Conservation (phyloP, 768 basidiomycete genomes). For the Pleurotus sapidus region DNA sequence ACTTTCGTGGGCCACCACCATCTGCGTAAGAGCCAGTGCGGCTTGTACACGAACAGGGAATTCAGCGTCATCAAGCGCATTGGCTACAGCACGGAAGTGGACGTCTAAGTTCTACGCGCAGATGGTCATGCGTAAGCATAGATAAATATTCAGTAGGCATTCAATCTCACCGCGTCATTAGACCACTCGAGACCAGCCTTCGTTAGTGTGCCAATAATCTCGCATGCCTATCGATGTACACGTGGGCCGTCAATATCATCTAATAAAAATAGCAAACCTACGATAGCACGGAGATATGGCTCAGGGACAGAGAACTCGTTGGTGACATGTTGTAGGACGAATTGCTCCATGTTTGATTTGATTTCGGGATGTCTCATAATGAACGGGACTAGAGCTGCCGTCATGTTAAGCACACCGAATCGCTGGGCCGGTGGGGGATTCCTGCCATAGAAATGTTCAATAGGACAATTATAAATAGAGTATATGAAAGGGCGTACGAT, state of each 20-base stretch:
- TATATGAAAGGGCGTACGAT: conserved; percentile 41
- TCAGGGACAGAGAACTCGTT: conserved; percentile 67
- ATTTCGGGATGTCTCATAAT: conserved; percentile 86
- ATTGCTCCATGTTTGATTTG: conserved; percentile 72
- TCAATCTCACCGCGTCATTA: conserved; percentile 49
- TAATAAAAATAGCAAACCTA: conserved; percentile 31
- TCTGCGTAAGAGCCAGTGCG: conserved; percentile 74
- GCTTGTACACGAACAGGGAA: conserved; percentile 86
- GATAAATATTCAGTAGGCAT: conserved; percentile 1
- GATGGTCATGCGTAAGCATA: conserved; percentile 3
- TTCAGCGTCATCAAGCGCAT: conserved; percentile 72
- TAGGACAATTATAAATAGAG: not conserved
- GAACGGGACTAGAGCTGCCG: conserved; percentile 68
- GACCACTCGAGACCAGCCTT: conserved; percentile 70
- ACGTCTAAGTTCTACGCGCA: conserved; percentile 50
- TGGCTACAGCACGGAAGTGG: conserved; percentile 64
- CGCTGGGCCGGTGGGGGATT: conserved; percentile 57
- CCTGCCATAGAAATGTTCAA: conserved; percentile 17
- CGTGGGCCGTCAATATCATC: not conserved
- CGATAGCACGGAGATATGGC: conserved; percentile 76
- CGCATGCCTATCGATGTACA: conserved; percentile 55
- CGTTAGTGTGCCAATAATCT: conserved; percentile 74
- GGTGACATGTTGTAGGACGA: conserved; percentile 70
- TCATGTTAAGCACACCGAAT: conserved; percentile 86
- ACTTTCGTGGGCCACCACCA: conserved; percentile 61